Base-by-base conservation (phyloP, 768 basidiomycete genomes). In the Artomyces pyxidatus region DNA sequence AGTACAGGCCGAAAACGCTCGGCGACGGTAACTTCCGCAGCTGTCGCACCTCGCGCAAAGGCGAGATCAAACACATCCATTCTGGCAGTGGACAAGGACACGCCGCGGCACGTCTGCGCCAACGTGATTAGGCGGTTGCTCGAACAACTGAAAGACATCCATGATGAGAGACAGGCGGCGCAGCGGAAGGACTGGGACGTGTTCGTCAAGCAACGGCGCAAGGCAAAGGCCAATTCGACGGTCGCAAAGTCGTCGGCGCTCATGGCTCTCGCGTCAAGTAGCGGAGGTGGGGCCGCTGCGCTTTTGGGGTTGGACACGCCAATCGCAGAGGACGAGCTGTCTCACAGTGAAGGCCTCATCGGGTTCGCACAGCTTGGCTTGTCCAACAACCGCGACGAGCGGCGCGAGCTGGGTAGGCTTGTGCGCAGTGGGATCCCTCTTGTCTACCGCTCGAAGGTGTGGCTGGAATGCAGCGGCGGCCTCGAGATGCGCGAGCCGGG, bases 401-500 rank as follows among this genome's bases (percentile, higher is more conserved):
- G 84, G 61, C 78, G 74, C 49, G 87, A 85, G 61, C 89, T 98
- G 52, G 81, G 84, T 50, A 70, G 79, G 51, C 70, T 99, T 6
- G 77, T 95, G n/a, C 67, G 88, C 45, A 78, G 70, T 44, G 96
- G 96, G 4, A 88, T 97, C 28, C 96, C 96, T 2, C 73, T 98
- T 12, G 78, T 74, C 10, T 88, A 90, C 60, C 81, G 92, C n/a
- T 73, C 85, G 22, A 89, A 92, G 63, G 77, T 92, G 41, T 95
- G 92, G 89, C 64, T 87, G 47, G 96, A 99, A 71, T 95, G 90
- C 62, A 93, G 88, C 55, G 92, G 93, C 1, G 94, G 86, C 1
- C 70, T 91, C 61, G 95, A 97, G 63, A 85, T 91, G 74, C 78
- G 79, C 52, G 92, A 96, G 58, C 95, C 95, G 2, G 95, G 95